These are phyloP conservation scores for Brachypodium distachyon DNA, from an alignment of 202 grass and related monocot genomes.

Conservation along the genomic window DNA sequence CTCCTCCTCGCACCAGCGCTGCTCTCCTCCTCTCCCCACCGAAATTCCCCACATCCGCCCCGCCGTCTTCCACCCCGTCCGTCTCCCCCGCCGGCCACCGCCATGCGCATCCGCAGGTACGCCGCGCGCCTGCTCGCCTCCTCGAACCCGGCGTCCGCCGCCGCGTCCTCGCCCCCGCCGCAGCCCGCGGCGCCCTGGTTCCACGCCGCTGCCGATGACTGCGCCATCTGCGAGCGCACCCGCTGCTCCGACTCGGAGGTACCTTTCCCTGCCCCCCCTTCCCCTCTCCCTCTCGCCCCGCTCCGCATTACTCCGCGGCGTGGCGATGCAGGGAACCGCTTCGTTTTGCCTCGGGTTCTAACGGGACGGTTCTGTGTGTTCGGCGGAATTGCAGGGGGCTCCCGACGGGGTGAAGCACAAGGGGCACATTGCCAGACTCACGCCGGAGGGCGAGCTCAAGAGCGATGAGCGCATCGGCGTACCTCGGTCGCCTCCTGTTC, in stretches of 20 bases:
- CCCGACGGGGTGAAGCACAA: constrained; percentile 24
- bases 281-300: too few species aligned
- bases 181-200: constrained; percentile 23
- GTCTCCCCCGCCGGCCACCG: neutral
- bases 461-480: neutral
- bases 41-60: constrained; percentile 31
- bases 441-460: constrained; percentile 1
- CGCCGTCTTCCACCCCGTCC: neutral
- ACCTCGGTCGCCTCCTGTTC: neutral
- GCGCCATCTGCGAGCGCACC: constrained; percentile 38
- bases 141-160: neutral
- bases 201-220: constrained; percentile 33
- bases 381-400: constrained; percentile 24
- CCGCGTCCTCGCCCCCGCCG: neutral
- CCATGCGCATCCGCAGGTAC: constrained; percentile 66
- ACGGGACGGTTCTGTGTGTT: neutral
- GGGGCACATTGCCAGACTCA: constrained; percentile 6
- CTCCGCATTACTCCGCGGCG: constrained; percentile 11
- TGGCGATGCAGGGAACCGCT: neutral
- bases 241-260: constrained; percentile 25
- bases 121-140: constrained; percentile 46
- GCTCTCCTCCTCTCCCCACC: neutral
- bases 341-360: constrained; percentile 3
- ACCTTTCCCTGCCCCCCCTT: neutral
- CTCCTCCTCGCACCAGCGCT: neutral